phyloP scores from a whole-genome alignment of 345 rosid species.

The Conringia planisiliqua region DNA sequence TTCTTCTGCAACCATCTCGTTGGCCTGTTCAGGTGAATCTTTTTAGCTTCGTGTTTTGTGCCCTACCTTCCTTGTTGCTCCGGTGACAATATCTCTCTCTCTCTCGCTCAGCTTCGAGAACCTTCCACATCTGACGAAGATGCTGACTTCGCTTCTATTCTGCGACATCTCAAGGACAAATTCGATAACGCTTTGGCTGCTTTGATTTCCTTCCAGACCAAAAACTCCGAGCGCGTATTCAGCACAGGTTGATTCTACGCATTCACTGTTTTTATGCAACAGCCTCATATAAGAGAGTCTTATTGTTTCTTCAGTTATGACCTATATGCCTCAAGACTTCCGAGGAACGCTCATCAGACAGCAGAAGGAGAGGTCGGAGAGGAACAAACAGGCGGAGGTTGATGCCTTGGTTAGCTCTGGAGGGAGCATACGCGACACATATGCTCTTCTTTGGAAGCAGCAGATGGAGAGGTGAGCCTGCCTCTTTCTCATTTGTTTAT shows the following conservation, averaged over 20 bases:
- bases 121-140: slow-evolving; percentile 55
- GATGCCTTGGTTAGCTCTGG: slow-evolving; percentile 77
- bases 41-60: background rate
- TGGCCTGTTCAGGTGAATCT: slow-evolving; percentile 62
- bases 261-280: background rate
- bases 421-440: slow-evolving; percentile 69
- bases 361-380: slow-evolving; percentile 96
- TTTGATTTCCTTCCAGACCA: slow-evolving; percentile 67
- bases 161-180: slow-evolving; percentile 39
- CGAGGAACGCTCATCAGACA: slow-evolving; percentile 84
- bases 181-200: slow-evolving; percentile 42
- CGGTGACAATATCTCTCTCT: background rate
- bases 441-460: slow-evolving; percentile 90
- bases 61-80: background rate
- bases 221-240: slow-evolving; percentile 78
- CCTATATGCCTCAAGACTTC: slow-evolving; percentile 99
- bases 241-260: slow-evolving; percentile 57
- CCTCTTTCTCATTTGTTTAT: background rate
- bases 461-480: slow-evolving; percentile 84
- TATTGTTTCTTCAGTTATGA: slow-evolving; percentile 65
- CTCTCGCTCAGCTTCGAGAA: slow-evolving; percentile 59
- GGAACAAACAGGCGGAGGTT: slow-evolving; percentile 94
- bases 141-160: slow-evolving; percentile 40
- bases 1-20: slow-evolving; percentile 58
- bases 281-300: background rate